Percentiles rank a stretch among this genome's conserved stretches.
phyloP scores from a whole-genome alignment of 208 protist species.

The Leishmania lainsoni region DNA sequence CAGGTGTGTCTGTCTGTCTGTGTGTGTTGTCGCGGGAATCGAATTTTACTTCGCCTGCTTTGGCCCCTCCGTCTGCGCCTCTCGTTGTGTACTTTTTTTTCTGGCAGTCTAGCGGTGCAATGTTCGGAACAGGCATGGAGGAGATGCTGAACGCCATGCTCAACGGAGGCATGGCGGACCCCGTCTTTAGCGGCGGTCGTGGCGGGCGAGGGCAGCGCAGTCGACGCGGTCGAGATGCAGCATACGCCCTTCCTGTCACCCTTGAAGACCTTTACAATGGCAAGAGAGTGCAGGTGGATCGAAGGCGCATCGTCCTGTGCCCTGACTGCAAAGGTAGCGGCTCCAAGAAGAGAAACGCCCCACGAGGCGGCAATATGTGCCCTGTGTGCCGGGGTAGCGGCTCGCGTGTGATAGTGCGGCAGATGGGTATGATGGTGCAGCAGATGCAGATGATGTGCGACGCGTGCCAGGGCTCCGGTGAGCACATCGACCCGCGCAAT shows the following conservation, averaged over 20 bases:
- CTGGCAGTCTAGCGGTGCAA: constrained; percentile 2
- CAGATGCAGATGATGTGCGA: constrained; percentile 91
- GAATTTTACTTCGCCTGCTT: constrained; percentile 2
- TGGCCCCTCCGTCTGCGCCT: background rate
- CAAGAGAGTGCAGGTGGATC: constrained; percentile 53
- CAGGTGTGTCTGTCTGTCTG: background rate
- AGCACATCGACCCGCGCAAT: constrained; percentile 85
- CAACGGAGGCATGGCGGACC: constrained; percentile 33
- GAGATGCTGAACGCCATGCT: constrained; percentile 81
- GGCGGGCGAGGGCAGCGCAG: constrained; percentile 22
- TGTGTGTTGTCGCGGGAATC: background rate
- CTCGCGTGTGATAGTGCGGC: constrained; percentile 81
- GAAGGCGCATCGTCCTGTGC: constrained; percentile 56
- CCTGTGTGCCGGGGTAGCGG: constrained; percentile 92
- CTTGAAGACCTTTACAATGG: constrained; percentile 86
- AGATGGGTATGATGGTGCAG: constrained; percentile 97
- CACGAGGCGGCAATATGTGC: constrained; percentile 48
- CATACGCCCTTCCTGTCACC: constrained; percentile 54
- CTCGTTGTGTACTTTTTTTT: background rate
- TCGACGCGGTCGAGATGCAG: constrained; percentile 29
- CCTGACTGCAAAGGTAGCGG: constrained; percentile 66
- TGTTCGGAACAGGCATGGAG: constrained; percentile 58
- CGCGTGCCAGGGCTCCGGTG: constrained; percentile 90
- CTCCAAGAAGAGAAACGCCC: constrained; percentile 29
- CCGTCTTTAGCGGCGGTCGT: background rate